Base-by-base conservation (phyloP, 2,329 filamentous ascomycete species). In the Myriosclerotinia scirpicola region DNA sequence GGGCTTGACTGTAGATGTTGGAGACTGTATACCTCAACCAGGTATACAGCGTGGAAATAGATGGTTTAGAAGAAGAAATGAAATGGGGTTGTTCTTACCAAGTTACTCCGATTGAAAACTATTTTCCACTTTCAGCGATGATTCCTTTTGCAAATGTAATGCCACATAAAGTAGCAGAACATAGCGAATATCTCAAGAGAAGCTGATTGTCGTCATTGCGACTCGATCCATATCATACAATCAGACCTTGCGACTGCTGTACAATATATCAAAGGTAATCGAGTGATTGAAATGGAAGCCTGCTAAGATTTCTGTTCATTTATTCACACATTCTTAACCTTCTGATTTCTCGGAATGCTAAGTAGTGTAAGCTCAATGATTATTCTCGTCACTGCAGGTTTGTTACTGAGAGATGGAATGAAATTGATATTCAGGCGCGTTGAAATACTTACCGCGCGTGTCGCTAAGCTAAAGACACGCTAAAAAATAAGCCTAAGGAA, bases 251-350 rank as follows among this genome's bases (percentile, higher is more conserved):
- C 48, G 48, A 54, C 40, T 46, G 20, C 20, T 46, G 9, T 38
- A 60, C 40, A 67, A 64, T 68, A 55, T 36, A 65, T 63, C 62
- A 55, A 63, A 69, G 65, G 42, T 30, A 30, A 30, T 36, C 26
- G 26, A 63, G 20, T 52, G 38, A 48, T 36, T 26, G 22, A 40
- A 42, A 60, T 52, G 48, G 66, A 59, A 61, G 46, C 67, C 74
- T 73, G 74, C 76, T 77, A 71, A 77, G 76, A 77, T 77, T 69
- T 77, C 76, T 77, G 76, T 77, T 77, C 76, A 75, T 70, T 69
- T 70, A 68, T 54, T 69, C 72, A 76, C 73, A 69, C 76, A 77
- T 74, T 42, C 72, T 68, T 65, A 68, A 73, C 75, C 61, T 54
- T 73, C 56, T 67, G 42, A 60, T 67, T 53, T 44, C 44, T 54